These are phyloP conservation scores for Aquilaria malaccensis DNA, from an alignment of 345 rosid genomes.

Conservation along the genomic window DNA sequence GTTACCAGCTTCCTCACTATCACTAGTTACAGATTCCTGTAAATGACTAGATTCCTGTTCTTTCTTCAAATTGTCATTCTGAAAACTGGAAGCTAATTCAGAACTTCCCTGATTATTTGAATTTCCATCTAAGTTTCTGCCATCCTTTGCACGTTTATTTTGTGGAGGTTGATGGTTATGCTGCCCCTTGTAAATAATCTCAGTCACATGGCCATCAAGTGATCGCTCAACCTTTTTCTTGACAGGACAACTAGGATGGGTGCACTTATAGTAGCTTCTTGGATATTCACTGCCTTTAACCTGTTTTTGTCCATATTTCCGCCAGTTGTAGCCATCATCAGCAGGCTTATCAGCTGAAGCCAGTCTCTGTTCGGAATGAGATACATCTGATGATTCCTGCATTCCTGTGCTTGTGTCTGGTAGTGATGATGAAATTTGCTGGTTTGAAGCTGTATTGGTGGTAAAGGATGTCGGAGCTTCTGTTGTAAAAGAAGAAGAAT, in stretches of 20 bases:
- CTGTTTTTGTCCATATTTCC: conserved; percentile 90
- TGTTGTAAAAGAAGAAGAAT: conserved; percentile 24
- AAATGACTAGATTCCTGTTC: conserved; percentile 63
- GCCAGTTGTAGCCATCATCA: conserved; percentile 76
- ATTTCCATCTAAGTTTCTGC: conserved; percentile 28
- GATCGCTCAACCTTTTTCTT: conserved; percentile 86
- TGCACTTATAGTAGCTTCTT: conserved; percentile 83
- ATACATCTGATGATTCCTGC: conserved; percentile 32
- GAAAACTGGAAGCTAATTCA: conserved; percentile 24
- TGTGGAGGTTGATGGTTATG: conserved; percentile 66
- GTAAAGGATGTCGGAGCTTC: conserved; percentile 26
- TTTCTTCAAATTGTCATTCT: conserved; percentile 26
- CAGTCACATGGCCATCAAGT: conserved; percentile 70
- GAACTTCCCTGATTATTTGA: conserved; percentile 18
- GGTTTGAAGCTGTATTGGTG: conserved; percentile 13
- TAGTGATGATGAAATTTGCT: conserved; percentile 21
- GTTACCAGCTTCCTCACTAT: conserved; percentile 60
- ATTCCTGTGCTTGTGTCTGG: conserved; percentile 18
- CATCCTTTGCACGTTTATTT: conserved; percentile 52
- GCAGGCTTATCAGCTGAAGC: conserved; percentile 51
- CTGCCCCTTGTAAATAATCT: conserved; percentile 82
- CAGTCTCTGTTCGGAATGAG: conserved; percentile 34
- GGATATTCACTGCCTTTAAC: conserved; percentile 82
- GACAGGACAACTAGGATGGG: conserved; percentile 61
- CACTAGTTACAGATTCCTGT: conserved; percentile 48